phyloP scores from a whole-genome alignment of 2,329 filamentous ascomycete genomes.

The Chrysosporium keratinophilum region DNA sequence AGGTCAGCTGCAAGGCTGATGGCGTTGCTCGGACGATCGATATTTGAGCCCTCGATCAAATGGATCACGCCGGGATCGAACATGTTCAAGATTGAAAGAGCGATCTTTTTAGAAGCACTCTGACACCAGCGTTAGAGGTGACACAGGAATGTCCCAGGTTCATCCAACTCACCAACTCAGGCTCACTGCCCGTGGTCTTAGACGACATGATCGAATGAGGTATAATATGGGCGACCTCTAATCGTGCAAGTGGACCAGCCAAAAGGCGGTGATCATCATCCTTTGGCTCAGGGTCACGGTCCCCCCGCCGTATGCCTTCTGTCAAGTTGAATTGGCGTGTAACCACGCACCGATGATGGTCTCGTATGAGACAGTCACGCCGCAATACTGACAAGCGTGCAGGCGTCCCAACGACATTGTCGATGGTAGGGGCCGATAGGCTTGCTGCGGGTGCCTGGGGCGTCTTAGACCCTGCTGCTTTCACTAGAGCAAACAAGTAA shows the following conservation, averaged over 20 bases:
- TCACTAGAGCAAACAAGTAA: constrained; percentile 12
- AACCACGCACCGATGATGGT: constrained; percentile 18
- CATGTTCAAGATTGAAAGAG: constrained; percentile 35
- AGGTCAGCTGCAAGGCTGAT: constrained; percentile 26
- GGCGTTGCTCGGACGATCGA: constrained; percentile 35
- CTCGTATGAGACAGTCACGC: constrained; percentile 17
- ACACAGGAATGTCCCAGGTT: constrained; percentile 6
- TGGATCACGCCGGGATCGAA: constrained; percentile 30
- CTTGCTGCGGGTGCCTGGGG: constrained; percentile 16
- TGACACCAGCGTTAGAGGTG: constrained; percentile 12
- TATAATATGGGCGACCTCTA: constrained; percentile 20
- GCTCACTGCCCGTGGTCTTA: not conserved
- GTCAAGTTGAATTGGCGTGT: constrained; percentile 17
- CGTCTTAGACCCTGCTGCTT: constrained; percentile 16
- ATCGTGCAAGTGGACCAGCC: constrained; percentile 11
- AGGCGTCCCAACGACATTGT: constrained; percentile 2
- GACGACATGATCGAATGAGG: constrained; percentile 16
- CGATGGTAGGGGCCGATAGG: constrained; percentile 11
- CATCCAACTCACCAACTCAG: constrained; percentile 11
- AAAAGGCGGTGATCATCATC: constrained; percentile 17
- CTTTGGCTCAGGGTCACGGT: constrained; percentile 14
- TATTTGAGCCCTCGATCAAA: constrained; percentile 32
- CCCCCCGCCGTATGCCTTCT: constrained; percentile 15
- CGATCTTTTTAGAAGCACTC: constrained; percentile 24
- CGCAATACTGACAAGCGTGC: not conserved